phyloP scores from a whole-genome alignment of 1,139 yeast genomes.

The Kodamaea fungicola region DNA sequence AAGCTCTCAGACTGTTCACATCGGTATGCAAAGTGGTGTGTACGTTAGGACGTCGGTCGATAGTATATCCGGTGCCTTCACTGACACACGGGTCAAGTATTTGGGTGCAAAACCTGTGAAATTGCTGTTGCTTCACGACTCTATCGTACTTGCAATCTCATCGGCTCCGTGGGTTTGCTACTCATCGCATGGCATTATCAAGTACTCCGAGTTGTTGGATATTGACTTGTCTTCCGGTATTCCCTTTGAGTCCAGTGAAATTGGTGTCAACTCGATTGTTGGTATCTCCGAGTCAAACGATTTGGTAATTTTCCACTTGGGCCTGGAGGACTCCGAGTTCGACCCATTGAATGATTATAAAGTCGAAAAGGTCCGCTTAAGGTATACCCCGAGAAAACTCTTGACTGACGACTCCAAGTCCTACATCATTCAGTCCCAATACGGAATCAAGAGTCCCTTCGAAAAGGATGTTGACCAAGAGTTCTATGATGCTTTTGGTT shows the following conservation, averaged over 20 bases:
- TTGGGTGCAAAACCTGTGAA: slow-evolving; percentile 65
- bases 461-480: slow-evolving; percentile 12
- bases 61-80: slow-evolving; percentile 56
- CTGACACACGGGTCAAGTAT: slow-evolving; percentile 69
- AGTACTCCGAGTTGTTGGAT: slow-evolving; percentile 41
- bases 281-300: slow-evolving; percentile 50
- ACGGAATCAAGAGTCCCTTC: slow-evolving; percentile 32
- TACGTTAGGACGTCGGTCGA: slow-evolving; percentile 65
- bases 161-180: slow-evolving; percentile 41
- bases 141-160: slow-evolving; percentile 38
- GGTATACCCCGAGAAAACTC: slow-evolving; percentile 54
- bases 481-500: slow-evolving; percentile 40
- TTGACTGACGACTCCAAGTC: slow-evolving; percentile 21
- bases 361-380: slow-evolving; percentile 39
- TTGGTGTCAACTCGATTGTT: slow-evolving; percentile 58
- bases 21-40: slow-evolving; percentile 82
- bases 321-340: slow-evolving; percentile 29
- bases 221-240: slow-evolving; percentile 34
- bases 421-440: slow-evolving; percentile 48
- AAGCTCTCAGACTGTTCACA: slow-evolving; percentile 43
- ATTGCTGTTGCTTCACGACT: slow-evolving; percentile 34
- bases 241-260: slow-evolving; percentile 63
- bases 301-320: slow-evolving; percentile 60
- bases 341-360: slow-evolving; percentile 40
- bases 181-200: slow-evolving; percentile 23